These are phyloP conservation scores for Lentinula raphanica DNA, from an alignment of 768 basidiomycete species.

Conservation along the genomic window DNA sequence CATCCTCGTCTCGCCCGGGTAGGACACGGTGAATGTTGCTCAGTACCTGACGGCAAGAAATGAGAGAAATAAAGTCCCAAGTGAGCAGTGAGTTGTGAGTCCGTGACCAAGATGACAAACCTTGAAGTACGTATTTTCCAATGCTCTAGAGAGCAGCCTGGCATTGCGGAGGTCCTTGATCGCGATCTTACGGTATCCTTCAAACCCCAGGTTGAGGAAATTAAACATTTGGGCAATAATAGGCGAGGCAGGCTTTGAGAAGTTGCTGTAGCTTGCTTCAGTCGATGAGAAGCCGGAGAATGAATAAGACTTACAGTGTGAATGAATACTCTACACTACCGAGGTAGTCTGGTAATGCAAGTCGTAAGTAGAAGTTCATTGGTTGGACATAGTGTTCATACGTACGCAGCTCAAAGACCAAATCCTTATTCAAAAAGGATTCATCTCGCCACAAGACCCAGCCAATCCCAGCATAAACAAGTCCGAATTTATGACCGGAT, in stretches of 20 bases:
- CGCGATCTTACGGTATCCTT: constrained; percentile 40
- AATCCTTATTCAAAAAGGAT: constrained; percentile 50
- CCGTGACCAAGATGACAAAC: constrained; percentile 20
- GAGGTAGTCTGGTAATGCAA: constrained; percentile 36
- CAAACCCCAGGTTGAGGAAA: constrained; percentile 54
- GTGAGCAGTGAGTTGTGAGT: neutral
- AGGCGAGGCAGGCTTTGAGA: constrained; percentile 54
- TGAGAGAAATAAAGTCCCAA: neutral
- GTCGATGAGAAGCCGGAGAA: neutral
- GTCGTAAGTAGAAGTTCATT: neutral
- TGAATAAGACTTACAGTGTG: constrained; percentile 32
- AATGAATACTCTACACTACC: constrained; percentile 59
- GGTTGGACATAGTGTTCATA: constrained; percentile 10
- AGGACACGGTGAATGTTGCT: constrained; percentile 42
- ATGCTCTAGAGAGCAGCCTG: constrained; percentile 48
- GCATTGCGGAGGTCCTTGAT: constrained; percentile 51
- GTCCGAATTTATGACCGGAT: constrained; percentile 57
- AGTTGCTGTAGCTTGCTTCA: constrained; percentile 30
- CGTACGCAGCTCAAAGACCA: constrained; percentile 61
- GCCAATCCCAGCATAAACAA: constrained; percentile 47
- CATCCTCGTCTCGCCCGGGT: constrained; percentile 21
- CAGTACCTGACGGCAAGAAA: constrained; percentile 26
- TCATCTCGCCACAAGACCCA: constrained; percentile 63
- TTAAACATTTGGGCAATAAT: constrained; percentile 58
- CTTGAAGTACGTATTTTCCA: constrained; percentile 46